phyloP scores from a whole-genome alignment of 257 asterid species.

The Oldenlandia corymbosa region DNA sequence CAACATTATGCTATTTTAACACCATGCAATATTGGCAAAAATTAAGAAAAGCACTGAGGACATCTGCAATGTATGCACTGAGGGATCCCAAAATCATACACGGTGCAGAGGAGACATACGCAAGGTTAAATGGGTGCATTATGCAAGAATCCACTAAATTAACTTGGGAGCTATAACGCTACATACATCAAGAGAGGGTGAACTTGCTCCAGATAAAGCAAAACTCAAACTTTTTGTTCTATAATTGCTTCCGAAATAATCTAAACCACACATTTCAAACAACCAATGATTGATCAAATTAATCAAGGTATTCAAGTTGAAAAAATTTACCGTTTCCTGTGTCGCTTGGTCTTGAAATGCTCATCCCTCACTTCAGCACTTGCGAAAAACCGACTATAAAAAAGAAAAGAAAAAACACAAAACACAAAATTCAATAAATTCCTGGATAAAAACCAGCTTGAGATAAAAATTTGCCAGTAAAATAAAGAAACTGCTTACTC shows the following conservation, averaged over 20 bases:
- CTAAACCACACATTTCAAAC: background rate
- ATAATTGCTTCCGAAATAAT: background rate
- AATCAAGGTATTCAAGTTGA: background rate
- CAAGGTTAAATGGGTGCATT: too few relatives aligned
- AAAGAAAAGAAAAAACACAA: constrained; percentile 4
- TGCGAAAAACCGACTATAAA: constrained; percentile 68
- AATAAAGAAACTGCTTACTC: constrained; percentile 43
- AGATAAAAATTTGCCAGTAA: too few relatives aligned
- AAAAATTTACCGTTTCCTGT: constrained; percentile 70
- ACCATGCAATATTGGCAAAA: too few relatives aligned
- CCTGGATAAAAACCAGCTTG: background rate
- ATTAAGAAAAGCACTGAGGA: background rate
- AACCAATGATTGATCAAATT: background rate
- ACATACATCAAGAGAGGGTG: too few relatives aligned
- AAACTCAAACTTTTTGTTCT: too few relatives aligned
- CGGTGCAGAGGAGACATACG: too few relatives aligned
- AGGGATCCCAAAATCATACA: background rate
- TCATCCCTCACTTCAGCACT: constrained; percentile 67
- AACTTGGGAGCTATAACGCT: too few relatives aligned
- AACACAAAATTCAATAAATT: background rate
- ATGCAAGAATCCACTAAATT: background rate
- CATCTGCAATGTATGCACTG: background rate
- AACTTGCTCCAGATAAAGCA: background rate
- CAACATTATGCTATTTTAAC: too few relatives aligned
- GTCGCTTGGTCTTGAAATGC: constrained; percentile 79